phyloP scores from a whole-genome alignment of 805 yeast species.

The Candida multigemmis region DNA sequence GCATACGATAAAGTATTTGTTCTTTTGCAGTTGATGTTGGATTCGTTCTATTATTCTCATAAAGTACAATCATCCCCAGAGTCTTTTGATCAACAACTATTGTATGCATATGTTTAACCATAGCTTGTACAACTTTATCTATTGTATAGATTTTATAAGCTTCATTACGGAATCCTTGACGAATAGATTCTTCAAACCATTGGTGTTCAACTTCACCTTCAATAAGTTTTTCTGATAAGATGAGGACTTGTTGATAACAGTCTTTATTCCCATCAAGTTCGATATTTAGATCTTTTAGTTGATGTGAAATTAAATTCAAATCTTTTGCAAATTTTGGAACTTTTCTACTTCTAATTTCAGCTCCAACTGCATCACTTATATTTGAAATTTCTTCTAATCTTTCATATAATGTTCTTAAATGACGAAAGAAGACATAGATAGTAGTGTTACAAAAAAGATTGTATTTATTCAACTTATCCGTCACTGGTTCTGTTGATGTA shows the following conservation, averaged over 20 bases:
- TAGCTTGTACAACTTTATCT: conserved; percentile 76
- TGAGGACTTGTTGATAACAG: conserved; percentile 72
- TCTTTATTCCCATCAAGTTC: conserved; percentile 53
- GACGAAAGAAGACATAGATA: conserved; percentile 83
- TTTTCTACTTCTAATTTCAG: conserved; percentile 57
- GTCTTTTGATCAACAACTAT: conserved; percentile 73
- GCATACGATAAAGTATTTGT: conserved; percentile 86
- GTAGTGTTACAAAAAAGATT: conserved; percentile 85
- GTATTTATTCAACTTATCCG: conserved; percentile 47
- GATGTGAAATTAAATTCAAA: conserved; percentile 70
- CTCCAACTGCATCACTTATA: conserved; percentile 60
- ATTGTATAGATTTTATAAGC: conserved; percentile 90
- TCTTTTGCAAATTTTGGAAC: conserved; percentile 78
- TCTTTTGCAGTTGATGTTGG: conserved; percentile 66
- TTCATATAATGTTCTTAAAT: conserved; percentile 70
- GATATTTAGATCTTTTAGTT: conserved; percentile 73
- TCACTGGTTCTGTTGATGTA: conserved; percentile 13
- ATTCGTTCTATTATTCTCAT: conserved; percentile 69
- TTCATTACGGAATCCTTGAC: conserved; percentile 89
- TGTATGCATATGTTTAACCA: conserved; percentile 75
- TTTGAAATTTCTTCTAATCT: conserved; percentile 72
- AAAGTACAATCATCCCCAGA: conserved; percentile 70
- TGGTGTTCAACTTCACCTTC: conserved; percentile 90
- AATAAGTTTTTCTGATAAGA: conserved; percentile 64
- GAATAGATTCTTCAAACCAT: conserved; percentile 89